phyloP scores from a whole-genome alignment of 345 rosid species.

The Cardiospermum halicacabum region DNA sequence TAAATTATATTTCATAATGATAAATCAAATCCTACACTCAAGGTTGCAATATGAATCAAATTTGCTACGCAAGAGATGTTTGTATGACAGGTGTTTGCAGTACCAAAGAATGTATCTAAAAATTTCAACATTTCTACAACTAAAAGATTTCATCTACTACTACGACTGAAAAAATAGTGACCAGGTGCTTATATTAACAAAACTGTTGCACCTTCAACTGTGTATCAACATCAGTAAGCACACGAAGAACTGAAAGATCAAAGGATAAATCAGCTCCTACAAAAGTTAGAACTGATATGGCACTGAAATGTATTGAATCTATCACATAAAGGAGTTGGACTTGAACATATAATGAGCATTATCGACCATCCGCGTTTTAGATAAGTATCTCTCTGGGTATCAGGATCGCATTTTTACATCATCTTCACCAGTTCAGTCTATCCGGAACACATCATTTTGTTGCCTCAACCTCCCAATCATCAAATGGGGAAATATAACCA shows the following conservation, averaged over 20 bases:
- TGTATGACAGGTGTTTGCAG: conserved; percentile 3
- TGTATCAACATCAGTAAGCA: conserved; percentile 7
- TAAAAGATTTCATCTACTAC: conserved; percentile 2
- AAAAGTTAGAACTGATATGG: conserved; percentile 8
- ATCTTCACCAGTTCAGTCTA: conserved; percentile 45
- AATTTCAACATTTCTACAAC: conserved; percentile 10
- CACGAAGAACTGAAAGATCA: conserved; percentile 9
- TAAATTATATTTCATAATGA: background rate
- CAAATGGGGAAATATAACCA: conserved; percentile 70
- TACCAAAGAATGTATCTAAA: conserved; percentile 7
- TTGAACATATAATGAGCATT: conserved; percentile 7
- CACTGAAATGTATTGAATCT: conserved; percentile 12
- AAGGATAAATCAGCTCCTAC: conserved; percentile 20
- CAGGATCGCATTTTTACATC: conserved; percentile 23
- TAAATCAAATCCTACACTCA: background rate
- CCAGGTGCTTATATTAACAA: background rate
- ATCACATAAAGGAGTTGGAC: background rate
- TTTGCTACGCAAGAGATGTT: background rate
- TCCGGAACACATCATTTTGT: conserved; percentile 58
- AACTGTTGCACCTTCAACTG: conserved; percentile 9
- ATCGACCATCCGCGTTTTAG: conserved; percentile 14
- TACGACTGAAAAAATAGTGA: background rate
- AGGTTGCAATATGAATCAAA: background rate
- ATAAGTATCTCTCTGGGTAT: conserved; percentile 20
- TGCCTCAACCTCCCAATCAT: conserved; percentile 67